Base-by-base conservation (phyloP, 495 filamentous ascomycete species). In the Ascobolus immersus region DNA sequence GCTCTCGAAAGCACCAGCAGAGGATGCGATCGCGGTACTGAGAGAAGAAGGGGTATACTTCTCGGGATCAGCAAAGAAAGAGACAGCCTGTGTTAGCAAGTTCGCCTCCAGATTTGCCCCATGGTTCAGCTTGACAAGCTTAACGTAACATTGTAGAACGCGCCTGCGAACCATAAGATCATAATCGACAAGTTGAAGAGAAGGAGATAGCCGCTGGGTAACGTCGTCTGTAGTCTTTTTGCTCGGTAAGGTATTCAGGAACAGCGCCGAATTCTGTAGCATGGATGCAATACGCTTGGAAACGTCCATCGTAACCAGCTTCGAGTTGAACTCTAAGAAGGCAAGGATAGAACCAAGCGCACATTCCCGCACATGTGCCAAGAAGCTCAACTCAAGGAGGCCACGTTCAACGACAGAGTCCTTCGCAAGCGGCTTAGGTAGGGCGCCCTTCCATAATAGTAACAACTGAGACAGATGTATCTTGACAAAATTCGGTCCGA, bases 401-500 rank as follows among this genome's bases (percentile, higher is more conserved):
- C 73, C 76, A 8, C 80, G 64, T 48, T 86, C 70, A 4, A 69
- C 67, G 29, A 72, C 75, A 35, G 84, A 84, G 39, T 93, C 84
- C 52, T 77, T 86, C 17, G 76, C 69, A 8, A 94, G 48, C n/a
- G 89, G 84, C 44, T 80, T 91, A 4, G 86, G 86, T 21, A 99
- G 56, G 2, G 86, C 82, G 54, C 92, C 94, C 51, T 90, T 92
- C 86, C 86, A 99, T 9, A 99, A 61, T n/a, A 94, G 54, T 33
- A 94, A 70, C 28, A 99, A 57, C 51, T 94, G 86, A 2, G 84
- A 84, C 13, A 99, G 62, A 56, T 94, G 86, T 25, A 92, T 94
- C 54, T 99, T 99, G 52, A 94, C 84, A 50, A 99, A 99, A 49
- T 90, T 93, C 4, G 89, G 89, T 0, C 86, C 86, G 2, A 94